Evolutionary conservation across 83 land plant genomes (phyloP).

Genomic region (Picea abies): DNA sequence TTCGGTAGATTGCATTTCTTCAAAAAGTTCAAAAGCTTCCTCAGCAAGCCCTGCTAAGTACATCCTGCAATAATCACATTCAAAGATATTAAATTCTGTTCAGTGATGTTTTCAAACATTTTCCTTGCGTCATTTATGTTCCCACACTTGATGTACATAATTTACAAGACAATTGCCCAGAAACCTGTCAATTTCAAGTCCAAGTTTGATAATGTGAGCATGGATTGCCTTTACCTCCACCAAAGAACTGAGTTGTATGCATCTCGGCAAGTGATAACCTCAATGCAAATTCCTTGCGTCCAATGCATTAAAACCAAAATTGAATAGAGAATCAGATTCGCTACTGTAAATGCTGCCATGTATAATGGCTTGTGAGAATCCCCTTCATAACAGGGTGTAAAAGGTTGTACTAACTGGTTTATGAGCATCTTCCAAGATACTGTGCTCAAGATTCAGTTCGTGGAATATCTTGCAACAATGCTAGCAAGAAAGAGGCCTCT

Average conservation of each 20-base stretch:
- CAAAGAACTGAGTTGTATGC: background rate
- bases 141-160: conserved; percentile 47
- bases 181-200: conserved; percentile 28
- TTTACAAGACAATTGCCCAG: conserved; percentile 41
- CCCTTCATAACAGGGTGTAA: too few species aligned
- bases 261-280: background rate
- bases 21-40: conserved; percentile 39
- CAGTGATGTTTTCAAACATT: conserved; percentile 36
- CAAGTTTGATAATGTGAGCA: conserved; percentile 28
- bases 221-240: conserved; percentile 19
- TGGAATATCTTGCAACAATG: too few species aligned
- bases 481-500: too few species aligned
- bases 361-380: too few species aligned
- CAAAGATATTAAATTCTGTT: conserved; percentile 37
- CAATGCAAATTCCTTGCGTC: background rate
- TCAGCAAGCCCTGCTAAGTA: conserved; percentile 30
- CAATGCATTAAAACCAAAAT: too few species aligned
- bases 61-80: conserved; percentile 46
- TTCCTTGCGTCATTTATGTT: conserved; percentile 26
- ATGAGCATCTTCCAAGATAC: too few species aligned
- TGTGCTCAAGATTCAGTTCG: too few species aligned
- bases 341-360: too few species aligned
- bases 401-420: too few species aligned
- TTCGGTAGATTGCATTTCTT: conserved; percentile 18
- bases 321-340: too few species aligned